These are phyloP conservation scores for Taxawa tesnikishii DNA, from an alignment of 2,329 filamentous ascomycete genomes.

Conservation along the genomic window DNA sequence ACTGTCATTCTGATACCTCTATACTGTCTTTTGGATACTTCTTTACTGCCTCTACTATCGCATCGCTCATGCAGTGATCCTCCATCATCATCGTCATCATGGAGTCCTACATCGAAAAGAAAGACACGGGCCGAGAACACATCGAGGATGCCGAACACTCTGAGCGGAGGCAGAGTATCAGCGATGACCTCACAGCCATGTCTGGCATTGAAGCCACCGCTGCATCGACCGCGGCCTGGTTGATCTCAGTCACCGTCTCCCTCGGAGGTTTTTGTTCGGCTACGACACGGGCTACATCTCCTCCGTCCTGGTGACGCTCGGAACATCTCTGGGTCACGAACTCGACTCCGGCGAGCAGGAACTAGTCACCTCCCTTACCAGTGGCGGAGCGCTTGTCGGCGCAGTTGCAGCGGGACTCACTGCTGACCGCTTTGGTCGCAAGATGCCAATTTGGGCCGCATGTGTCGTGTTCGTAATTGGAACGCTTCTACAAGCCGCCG, in stretches of 20 bases:
- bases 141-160: slow-evolving; percentile 3
- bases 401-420: slow-evolving; percentile 24
- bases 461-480: slow-evolving; percentile 29
- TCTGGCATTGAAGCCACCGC: slow-evolving; percentile 26
- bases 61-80: too few species aligned
- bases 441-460: slow-evolving; percentile 27
- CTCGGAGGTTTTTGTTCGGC: slow-evolving; percentile 23
- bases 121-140: not conserved
- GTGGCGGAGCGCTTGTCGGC: slow-evolving; percentile 24
- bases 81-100: too few species aligned
- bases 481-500: slow-evolving; percentile 18
- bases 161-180: not conserved
- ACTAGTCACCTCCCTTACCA: slow-evolving; percentile 25
- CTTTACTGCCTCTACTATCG: too few species aligned
- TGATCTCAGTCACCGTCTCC: slow-evolving; percentile 25
- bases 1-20: too few species aligned
- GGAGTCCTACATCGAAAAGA: not conserved
- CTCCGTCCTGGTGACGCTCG: slow-evolving; percentile 24
- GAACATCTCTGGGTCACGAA: slow-evolving; percentile 18
- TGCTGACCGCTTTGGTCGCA: slow-evolving; percentile 27
- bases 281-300: slow-evolving; percentile 34
- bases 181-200: slow-evolving; percentile 12
- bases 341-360: slow-evolving; percentile 23
- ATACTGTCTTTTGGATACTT: too few species aligned
- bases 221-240: slow-evolving; percentile 25